Percentiles rank a stretch among this genome's conserved stretches.
Evolutionary conservation across 1,284 basidiomycete species (phyloP).

Genomic region (Xanthoconium separans): DNA sequence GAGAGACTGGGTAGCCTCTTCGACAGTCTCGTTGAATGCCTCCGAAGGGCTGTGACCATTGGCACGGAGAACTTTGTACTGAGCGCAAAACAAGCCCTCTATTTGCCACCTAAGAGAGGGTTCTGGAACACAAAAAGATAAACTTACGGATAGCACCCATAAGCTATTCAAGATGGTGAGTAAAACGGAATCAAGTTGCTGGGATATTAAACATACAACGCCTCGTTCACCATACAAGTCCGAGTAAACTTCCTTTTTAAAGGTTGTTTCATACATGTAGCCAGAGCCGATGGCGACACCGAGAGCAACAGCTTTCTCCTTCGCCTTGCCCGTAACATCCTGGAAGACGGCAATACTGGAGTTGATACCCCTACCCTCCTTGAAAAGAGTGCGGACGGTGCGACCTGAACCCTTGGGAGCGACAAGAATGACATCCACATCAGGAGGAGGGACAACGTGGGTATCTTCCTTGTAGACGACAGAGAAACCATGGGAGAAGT

Average conservation of each 20-base stretch:
- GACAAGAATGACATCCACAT: conserved; percentile 99
- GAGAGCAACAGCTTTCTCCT: conserved; percentile 95
- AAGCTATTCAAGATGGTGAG: conserved; percentile 51
- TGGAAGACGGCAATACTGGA: conserved; percentile 86
- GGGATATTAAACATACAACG: conserved; percentile 65
- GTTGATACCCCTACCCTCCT: conserved; percentile 99
- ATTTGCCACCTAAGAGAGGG: conserved; percentile 19
- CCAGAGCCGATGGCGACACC: conserved; percentile 96
- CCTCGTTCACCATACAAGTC: conserved; percentile 99
- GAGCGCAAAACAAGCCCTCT: conserved; percentile 99
- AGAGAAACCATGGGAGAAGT: conserved; percentile 99
- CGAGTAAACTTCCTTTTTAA: conserved; percentile 99
- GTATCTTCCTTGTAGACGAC: conserved; percentile 99
- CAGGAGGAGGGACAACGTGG: conserved; percentile 85
- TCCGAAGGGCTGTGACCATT: conserved; percentile 98
- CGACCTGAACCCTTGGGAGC: conserved; percentile 99
- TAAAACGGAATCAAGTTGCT: not conserved
- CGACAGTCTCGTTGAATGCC: conserved; percentile 99
- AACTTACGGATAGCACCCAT: conserved; percentile 96
- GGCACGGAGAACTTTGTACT: conserved; percentile 98
- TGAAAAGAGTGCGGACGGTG: conserved; percentile 99
- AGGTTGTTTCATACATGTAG: conserved; percentile 98
- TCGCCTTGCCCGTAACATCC: conserved; percentile 96
- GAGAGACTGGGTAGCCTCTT: conserved; percentile 98
- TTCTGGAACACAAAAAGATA: not conserved